Conservation (phyloP, 2,329 filamentous ascomycete genomes). For the Hirsutella minnesotensis region DNA sequence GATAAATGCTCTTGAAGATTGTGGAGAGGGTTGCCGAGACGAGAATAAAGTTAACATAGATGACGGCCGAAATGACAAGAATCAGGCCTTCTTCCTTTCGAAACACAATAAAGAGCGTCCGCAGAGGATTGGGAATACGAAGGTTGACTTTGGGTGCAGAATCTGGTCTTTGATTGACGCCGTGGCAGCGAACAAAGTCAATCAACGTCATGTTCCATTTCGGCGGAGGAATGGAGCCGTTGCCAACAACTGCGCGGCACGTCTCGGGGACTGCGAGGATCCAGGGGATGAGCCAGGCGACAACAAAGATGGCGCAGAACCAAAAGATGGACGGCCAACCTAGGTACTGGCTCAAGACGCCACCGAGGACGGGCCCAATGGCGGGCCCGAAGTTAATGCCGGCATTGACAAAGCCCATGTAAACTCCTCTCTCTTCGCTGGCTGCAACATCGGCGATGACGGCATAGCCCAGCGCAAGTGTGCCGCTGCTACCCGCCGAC, state of each 20-base stretch:
- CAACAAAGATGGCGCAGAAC: slow-evolving; percentile 48
- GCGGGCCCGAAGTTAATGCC: slow-evolving; percentile 45
- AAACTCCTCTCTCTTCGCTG: slow-evolving; percentile 57
- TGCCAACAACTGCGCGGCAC: slow-evolving; percentile 46
- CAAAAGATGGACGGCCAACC: slow-evolving; percentile 61
- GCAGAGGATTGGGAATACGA: slow-evolving; percentile 44
- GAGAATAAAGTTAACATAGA: slow-evolving; percentile 46
- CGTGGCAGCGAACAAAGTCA: slow-evolving; percentile 30
- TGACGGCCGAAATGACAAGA: slow-evolving; percentile 36
- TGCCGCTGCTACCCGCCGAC: slow-evolving; percentile 53
- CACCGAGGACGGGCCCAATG: slow-evolving; percentile 50
- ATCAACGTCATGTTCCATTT: slow-evolving; percentile 46
- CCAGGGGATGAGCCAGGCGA: slow-evolving; percentile 40
- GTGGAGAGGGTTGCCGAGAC: slow-evolving; percentile 40
- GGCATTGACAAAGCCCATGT: slow-evolving; percentile 55
- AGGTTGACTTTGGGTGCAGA: slow-evolving; percentile 27
- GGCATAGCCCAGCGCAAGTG: slow-evolving; percentile 58
- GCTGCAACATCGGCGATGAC: slow-evolving; percentile 63
- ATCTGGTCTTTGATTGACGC: slow-evolving; percentile 20
- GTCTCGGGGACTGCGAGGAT: slow-evolving; percentile 47
- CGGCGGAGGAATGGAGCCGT: slow-evolving; percentile 47
- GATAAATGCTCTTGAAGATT: slow-evolving; percentile 38
- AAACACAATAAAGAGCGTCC: slow-evolving; percentile 38
- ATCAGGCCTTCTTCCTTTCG: slow-evolving; percentile 47
- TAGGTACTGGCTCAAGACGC: slow-evolving; percentile 48